Base-by-base conservation (phyloP, 1,284 basidiomycete species). In the Farysia itapuensis region DNA sequence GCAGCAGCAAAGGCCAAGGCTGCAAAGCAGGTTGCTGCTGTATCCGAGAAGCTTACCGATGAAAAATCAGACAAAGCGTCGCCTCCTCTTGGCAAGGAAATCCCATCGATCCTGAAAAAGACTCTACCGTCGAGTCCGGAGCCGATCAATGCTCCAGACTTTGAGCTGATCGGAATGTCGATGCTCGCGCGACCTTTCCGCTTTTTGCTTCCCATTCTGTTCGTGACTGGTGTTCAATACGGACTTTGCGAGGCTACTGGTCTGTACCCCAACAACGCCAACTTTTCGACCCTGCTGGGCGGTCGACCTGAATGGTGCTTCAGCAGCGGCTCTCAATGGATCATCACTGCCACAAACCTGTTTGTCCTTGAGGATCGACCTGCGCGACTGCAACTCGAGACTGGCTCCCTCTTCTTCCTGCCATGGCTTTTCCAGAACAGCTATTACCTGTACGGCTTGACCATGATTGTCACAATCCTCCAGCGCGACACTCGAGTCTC, bases 351-450 rank as follows among this genome's bases (percentile, higher is more conserved):
- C 3, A 58, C 52, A 35, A 57, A 63, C 46, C 39, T 63, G 9
- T 63, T 63, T 23, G 51, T 49, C 2, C 39, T 45, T 14, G 59
- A 63, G 18, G 53, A 57, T 39, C 26, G 31, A 11, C 41, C 53
- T 4, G 39, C 45, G 4, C 35, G 46, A 35, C 43, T 57, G 15
- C 43, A 21, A 14, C 29, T 16, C n/a, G 41, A 45, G 28, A 50
- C 53, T 1, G 53, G 52, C 2, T 36, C 48, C 1, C 43, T 63
- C 24, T 63, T 48, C 38, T 49, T 41, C 35, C 20, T 57, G 24
- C 59, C 59, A 18, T 63, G 59, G 59, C 47, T 57, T 35, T 56
- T 63, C 43, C 59, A 63, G 35, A 52, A 52, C 48, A 57, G 49
- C 46, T 63, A 52, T 46, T 63, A 63, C 35, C 29, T 56, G 12